Evolutionary conservation across 1,284 basidiomycete species (phyloP).

Genomic region (Apiotrichum laibachii): DNA sequence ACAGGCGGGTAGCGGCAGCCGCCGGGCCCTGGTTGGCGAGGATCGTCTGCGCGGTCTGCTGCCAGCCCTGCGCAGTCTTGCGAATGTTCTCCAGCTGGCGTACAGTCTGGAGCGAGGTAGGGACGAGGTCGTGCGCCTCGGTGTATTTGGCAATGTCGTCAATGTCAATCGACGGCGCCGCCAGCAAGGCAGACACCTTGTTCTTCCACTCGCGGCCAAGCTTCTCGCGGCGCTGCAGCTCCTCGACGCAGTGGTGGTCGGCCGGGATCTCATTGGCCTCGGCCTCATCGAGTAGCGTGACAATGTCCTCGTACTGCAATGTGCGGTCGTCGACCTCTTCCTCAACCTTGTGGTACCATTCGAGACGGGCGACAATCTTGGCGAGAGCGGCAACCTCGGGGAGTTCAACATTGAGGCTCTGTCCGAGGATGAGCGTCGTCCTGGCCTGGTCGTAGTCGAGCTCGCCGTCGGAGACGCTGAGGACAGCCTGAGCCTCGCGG

Average conservation of each 20-base stretch:
- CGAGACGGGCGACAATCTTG: conserved; percentile 39
- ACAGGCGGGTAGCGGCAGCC: conserved; percentile 31
- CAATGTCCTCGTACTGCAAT: conserved; percentile 41
- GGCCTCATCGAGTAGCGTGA: conserved; percentile 38
- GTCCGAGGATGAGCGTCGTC: conserved; percentile 41
- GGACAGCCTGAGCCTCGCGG: conserved; percentile 32
- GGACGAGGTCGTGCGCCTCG: conserved; percentile 31
- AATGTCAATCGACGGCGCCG: conserved; percentile 26
- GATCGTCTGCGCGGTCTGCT: conserved; percentile 27
- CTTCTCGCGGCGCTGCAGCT: conserved; percentile 30
- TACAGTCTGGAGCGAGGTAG: conserved; percentile 33
- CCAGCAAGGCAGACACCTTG: conserved; percentile 25
- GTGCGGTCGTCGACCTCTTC: conserved; percentile 47
- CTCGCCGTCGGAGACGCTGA: conserved; percentile 33
- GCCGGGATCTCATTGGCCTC: conserved; percentile 32
- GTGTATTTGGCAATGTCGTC: conserved; percentile 29
- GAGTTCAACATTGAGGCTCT: conserved; percentile 44
- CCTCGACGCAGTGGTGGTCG: conserved; percentile 32
- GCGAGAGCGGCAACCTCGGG: conserved; percentile 39
- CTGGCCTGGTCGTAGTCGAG: conserved; percentile 37
- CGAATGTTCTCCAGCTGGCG: conserved; percentile 37
- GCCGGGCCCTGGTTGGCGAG: conserved; percentile 25
- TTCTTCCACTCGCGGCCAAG: conserved; percentile 32
- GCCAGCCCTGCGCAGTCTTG: conserved; percentile 39
- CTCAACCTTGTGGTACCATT: conserved; percentile 44